Evolutionary conservation across 345 rosid genomes (phyloP), one percentile per base, ranked within the genome.

Genomic region (Populus euphratica): DNA sequence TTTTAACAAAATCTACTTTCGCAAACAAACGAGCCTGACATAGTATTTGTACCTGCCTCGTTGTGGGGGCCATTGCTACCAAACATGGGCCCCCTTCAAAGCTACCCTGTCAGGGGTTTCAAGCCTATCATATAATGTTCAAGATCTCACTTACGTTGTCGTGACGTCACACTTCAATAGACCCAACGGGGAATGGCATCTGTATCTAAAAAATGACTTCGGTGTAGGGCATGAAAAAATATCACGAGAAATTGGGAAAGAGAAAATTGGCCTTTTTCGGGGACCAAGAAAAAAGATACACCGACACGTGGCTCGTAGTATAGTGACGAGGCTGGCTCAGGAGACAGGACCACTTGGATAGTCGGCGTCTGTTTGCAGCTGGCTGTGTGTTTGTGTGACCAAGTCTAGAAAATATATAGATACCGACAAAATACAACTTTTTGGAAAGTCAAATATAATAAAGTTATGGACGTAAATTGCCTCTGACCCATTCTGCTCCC

Each of bases 351-450:
- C 87, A 90, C 80, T 54, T 9, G 75, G 36, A 38, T 68, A 75
- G 91, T 85, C 91, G 88, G 89, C 87, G 88, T 72, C 78, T 9
- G 87, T 72, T 78, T 9, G 17, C 72, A 79, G 71, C 69, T 35
- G 68, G 77, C 54, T 76, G 80, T 72, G 75, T 76, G 44, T 21
- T 2, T 31, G 72, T 25, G 72, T 7, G 86, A 80, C 84, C 78
- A 41, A 70, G 86, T 81, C 80, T 20, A 6, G 12, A 23, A 59
- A 13, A 13, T 41, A 8, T 10, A n/a, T 77, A 39, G 2, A 79
- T 78, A 76, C 79, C 11, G 90, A 83, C 96, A 82, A 91, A 90
- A 81, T 76, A 49, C 10, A 36, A 79, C 94, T 90, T 93, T 87
- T 80, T n/a, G 2, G 3, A 21, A 38, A 79, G 70, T 73, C 81